These are phyloP conservation scores for Suillus placidus DNA, from an alignment of 768 basidiomycete genomes.

Conservation along the genomic window DNA sequence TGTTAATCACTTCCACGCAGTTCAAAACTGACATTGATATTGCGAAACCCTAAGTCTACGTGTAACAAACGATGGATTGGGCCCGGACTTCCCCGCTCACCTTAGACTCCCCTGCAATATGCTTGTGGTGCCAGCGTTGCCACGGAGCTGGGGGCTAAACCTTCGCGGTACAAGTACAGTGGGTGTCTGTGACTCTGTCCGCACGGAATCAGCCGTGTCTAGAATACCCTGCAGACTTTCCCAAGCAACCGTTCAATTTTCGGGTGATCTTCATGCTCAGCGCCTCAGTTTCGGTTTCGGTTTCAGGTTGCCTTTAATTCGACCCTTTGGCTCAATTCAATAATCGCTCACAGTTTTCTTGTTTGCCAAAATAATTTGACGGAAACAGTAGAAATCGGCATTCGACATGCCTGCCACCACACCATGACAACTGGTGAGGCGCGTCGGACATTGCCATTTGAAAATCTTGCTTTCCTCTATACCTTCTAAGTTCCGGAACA, in stretches of 20 bases:
- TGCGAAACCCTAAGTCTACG: constrained; percentile 1
- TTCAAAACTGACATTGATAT: not conserved
- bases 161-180: constrained; percentile 3
- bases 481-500: not conserved
- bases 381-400: constrained; percentile 16
- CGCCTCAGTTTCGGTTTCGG: not conserved
- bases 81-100: not conserved
- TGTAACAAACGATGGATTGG: not conserved
- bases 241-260: not conserved
- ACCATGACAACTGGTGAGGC: not conserved
- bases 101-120: not conserved
- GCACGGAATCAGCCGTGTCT: not conserved
- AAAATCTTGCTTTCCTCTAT: not conserved
- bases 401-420: constrained; percentile 24
- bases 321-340: not conserved
- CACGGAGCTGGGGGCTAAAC: not conserved
- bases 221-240: not conserved
- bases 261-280: not conserved
- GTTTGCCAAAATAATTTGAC: constrained; percentile 3
- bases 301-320: not conserved
- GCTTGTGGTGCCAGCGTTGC: not conserved
- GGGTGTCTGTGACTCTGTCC: constrained; percentile 1
- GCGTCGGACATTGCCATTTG: not conserved
- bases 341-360: not conserved
- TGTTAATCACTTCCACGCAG: not conserved